Base-by-base conservation (phyloP, 768 basidiomycete species). In the Mycena floridula region DNA sequence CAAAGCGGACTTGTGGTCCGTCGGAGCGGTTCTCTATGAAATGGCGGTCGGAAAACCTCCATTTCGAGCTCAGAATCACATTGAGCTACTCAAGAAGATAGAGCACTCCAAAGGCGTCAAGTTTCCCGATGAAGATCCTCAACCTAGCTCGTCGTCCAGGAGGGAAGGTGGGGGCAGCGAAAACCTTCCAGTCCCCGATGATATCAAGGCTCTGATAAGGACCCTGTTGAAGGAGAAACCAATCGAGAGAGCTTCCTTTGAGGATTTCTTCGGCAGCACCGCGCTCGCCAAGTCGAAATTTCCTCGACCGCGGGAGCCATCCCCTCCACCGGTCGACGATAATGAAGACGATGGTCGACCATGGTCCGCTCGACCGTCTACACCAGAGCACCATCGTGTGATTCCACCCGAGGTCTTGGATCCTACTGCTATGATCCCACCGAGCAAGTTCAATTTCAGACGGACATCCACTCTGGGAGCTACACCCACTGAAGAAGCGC, bases 1-100 rank as follows among this genome's bases (percentile, higher is more conserved):
- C 16, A 95, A 92, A 60, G 96, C 90, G 9, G 96, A 99, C 60
- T 73, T 99, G 2, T 99, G 96, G 96, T 94, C 91, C 24, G 93
- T 98, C 38, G 96, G 96, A 5, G 91, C 96, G 0, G 94, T 99
- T 20, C 68, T 98, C 2, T 99, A 83, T 65, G 96, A 99, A 63
- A 97, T 96, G 85, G 74, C 81, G 15, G 88, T 91, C 25, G 96
- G 94, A 3, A 83, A 82, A 54, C 89, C 96, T 2, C 96, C 96
- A 0, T 99, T 94, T 64, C 83, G 94, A 13, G 96, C 96, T 0
- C 81, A 83, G 62, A 99, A 98, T 58, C 95, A 97, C 60, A 87
- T 98, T 55, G 96, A 97, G 55, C 76, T 99, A 7, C 67, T 96
- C 36, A 89, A 89, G 70, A 88, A 79, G 76, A 97, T 97, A 46